Base-by-base conservation (phyloP, 2,329 filamentous ascomycete genomes). In the Peltaster fructicola region DNA sequence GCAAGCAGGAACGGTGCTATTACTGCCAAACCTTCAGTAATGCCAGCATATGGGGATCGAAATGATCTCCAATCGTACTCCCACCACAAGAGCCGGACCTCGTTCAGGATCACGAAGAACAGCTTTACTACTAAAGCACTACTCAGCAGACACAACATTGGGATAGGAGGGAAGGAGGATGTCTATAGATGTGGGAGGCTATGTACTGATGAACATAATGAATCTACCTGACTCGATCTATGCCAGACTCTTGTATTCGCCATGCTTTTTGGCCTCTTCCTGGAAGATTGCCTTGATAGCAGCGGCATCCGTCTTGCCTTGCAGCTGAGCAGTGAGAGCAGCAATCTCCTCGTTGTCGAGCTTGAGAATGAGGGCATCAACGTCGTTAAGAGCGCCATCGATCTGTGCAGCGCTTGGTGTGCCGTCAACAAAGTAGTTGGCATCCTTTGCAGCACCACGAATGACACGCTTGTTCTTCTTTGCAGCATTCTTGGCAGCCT, bases 401-500 rank as follows among this genome's bases (percentile, higher is more conserved):
- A 98, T 80, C 48, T 80, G 69, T 8, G 79, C 63, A n/a, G 76
- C 66, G 14, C 73, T 59, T 31, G 84, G 76, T 27, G 73, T 76
- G 21, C 65, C 58, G 17, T 49, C 59, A 11, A 60, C 60, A 53
- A 98, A 93, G 71, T 98, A 98, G 65, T 93, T 93, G 45, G 79
- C 84, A 40, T 98, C 88, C 67, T 98, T 98, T 56, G 85, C 78
- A 37, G 79, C 82, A 34, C 71, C 73, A 55, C 90, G 82, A 43
- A 98, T 73, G 23, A 95, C 77, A 63, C 88, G 81, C 70, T 93
- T 93, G 70, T 98, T 98, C 78, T 98, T 98, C 77, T 98, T 98
- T 45, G 88, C 77, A 8, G 88, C 88, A 48, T 82, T 93, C 73
- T 98, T 98, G 30, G 88, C 88, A 2, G 85, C 85, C 57, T 98